These are phyloP conservation scores for Juncus inflexus DNA, from an alignment of 176 grass and related monocot genomes.

Conservation along the genomic window DNA sequence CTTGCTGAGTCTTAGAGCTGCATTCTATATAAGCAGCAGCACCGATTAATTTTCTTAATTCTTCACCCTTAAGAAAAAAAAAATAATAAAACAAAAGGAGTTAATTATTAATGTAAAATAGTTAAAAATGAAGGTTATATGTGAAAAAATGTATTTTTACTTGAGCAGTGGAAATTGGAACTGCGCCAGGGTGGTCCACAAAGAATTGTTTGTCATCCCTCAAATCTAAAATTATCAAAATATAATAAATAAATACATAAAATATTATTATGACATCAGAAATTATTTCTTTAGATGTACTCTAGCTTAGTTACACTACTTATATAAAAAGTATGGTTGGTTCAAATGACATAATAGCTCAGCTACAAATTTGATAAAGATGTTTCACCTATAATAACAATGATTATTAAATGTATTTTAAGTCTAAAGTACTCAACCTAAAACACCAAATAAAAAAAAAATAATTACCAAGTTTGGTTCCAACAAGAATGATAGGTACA, in stretches of 20 bases:
- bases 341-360: slow-evolving; percentile 12
- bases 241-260: neutral
- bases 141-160: slow-evolving; percentile 12
- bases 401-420: neutral
- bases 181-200: slow-evolving; percentile 31
- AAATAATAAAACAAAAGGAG: neutral
- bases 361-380: slow-evolving; percentile 9
- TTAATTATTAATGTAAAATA: neutral
- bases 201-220: slow-evolving; percentile 34
- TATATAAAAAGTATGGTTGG: neutral
- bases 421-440: neutral
- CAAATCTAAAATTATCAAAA: slow-evolving; percentile 22
- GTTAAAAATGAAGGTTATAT: neutral
- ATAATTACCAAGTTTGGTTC: slow-evolving; percentile 45
- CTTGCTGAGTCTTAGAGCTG: slow-evolving; percentile 45
- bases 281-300: no score
- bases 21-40: slow-evolving; percentile 41
- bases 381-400: slow-evolving; percentile 14
- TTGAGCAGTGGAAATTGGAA: slow-evolving; percentile 27
- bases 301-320: neutral
- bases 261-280: neutral
- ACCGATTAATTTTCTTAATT: slow-evolving; percentile 33
- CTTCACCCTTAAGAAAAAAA: slow-evolving; percentile 33
- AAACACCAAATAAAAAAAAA: slow-evolving; percentile 2
- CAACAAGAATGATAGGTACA: slow-evolving; percentile 42